Evolutionary conservation across 306 rosid species (phyloP).

Genomic region (Cicer bijugum): DNA sequence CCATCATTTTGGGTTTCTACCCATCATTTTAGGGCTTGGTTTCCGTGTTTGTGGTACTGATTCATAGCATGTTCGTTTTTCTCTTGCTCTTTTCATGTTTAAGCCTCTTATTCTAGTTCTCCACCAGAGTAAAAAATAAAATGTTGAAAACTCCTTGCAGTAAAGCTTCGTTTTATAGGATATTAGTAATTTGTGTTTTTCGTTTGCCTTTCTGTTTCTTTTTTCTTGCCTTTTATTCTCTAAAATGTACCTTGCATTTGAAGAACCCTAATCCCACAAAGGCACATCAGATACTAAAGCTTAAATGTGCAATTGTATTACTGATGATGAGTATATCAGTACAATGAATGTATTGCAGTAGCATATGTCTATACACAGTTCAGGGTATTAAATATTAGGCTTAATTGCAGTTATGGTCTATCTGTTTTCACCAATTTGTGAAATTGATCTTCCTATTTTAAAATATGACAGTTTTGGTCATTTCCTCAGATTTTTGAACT

Average conservation of each 20-base stretch:
- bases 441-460: too few relatives aligned
- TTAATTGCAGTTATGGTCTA: too few relatives aligned
- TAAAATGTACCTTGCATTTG: neutral
- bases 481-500: too few relatives aligned
- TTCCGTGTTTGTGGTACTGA: too few relatives aligned
- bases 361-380: slow-evolving; percentile 2
- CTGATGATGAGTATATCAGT: neutral
- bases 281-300: neutral
- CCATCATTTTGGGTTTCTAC: too few relatives aligned
- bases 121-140: neutral
- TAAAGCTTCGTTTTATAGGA: neutral
- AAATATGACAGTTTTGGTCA: too few relatives aligned
- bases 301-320: slow-evolving; percentile 5
- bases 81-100: neutral
- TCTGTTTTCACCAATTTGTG: too few relatives aligned
- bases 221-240: neutral
- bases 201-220: slow-evolving; percentile 2
- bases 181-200: neutral
- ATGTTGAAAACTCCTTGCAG: neutral
- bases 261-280: neutral
- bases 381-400: neutral
- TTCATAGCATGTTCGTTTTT: neutral
- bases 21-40: too few relatives aligned
- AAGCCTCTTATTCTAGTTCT: slow-evolving; percentile 16
- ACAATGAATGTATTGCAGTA: neutral